phyloP scores from a whole-genome alignment of 192 early-diverging fungal genomes.

The Coemansia sp. region DNA sequence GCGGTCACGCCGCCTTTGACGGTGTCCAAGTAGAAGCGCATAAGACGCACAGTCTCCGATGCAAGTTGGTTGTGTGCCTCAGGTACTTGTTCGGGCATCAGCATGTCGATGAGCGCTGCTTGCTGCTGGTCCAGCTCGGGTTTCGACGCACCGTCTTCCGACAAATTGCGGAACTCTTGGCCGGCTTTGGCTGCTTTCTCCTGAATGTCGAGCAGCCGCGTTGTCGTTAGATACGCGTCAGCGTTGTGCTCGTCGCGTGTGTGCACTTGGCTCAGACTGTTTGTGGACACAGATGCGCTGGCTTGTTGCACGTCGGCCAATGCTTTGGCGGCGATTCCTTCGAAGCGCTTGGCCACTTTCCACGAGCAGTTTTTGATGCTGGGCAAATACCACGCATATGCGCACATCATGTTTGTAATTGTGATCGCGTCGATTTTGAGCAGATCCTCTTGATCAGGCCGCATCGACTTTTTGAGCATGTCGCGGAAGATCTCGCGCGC shows the following conservation, averaged over 20 bases:
- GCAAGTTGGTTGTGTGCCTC: conserved; percentile 25
- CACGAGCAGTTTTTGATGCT: conserved; percentile 45
- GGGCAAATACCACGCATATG: conserved; percentile 57
- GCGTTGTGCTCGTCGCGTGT: conserved; percentile 16
- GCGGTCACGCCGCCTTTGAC: conserved; percentile 52
- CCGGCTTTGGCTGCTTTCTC: conserved; percentile 25
- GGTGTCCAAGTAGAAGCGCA: conserved; percentile 36
- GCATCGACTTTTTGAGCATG: conserved; percentile 56
- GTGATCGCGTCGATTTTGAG: conserved; percentile 61
- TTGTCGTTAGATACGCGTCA: conserved; percentile 7
- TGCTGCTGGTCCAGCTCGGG: conserved; percentile 12
- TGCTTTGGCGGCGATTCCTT: conserved; percentile 38
- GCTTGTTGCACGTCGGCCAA: conserved; percentile 24
- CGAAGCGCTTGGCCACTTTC: conserved; percentile 33
- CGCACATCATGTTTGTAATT: conserved; percentile 70
- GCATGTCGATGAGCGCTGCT: conserved; percentile 28
- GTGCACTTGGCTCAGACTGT: conserved; percentile 1
- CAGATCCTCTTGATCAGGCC: conserved; percentile 45
- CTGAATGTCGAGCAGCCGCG: conserved; percentile 30
- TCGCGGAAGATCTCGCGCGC: conserved; percentile 66
- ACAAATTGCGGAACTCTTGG: not conserved
- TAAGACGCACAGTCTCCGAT: conserved; percentile 31
- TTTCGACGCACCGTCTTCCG: conserved; percentile 9
- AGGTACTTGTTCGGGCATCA: conserved; percentile 49
- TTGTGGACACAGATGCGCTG: not conserved